Evolutionary conservation across 805 yeast genomes (phyloP).

Genomic region (Zygotorulaspora danielsina): DNA sequence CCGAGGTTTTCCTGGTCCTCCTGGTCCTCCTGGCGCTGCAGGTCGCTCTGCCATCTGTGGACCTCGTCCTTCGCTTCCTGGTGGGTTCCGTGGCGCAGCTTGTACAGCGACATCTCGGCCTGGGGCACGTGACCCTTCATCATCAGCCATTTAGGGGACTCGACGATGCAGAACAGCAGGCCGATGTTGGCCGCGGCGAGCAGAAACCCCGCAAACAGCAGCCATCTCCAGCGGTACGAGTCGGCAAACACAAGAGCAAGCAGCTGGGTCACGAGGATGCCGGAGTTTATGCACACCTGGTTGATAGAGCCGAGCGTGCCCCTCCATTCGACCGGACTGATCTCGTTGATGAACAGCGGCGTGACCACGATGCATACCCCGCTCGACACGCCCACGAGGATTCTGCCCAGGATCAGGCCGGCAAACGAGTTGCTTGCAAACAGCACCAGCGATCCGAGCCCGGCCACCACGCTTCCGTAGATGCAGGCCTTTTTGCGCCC

Average conservation of each 20-base stretch:
- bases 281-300: slow-evolving; percentile 80
- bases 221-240: slow-evolving; percentile 63
- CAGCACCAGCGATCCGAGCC: slow-evolving; percentile 54
- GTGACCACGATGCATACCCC: slow-evolving; percentile 84
- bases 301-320: slow-evolving; percentile 88
- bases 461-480: slow-evolving; percentile 48
- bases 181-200: slow-evolving; percentile 50
- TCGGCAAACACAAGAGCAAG: slow-evolving; percentile 68
- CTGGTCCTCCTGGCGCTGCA: slow-evolving; percentile 5
- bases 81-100: slow-evolving; percentile 36
- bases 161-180: slow-evolving; percentile 47
- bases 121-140: slow-evolving; percentile 31
- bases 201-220: slow-evolving; percentile 57
- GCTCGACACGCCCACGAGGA: slow-evolving; percentile 78
- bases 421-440: slow-evolving; percentile 44
- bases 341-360: slow-evolving; percentile 76
- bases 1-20: slow-evolving; percentile 1
- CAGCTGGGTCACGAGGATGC: slow-evolving; percentile 76
- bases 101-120: slow-evolving; percentile 39
- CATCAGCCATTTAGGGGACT: slow-evolving; percentile 82
- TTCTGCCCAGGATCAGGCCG: slow-evolving; percentile 59
- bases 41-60: slow-evolving; percentile 15
- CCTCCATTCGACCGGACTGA: slow-evolving; percentile 61
- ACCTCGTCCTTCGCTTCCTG: slow-evolving; percentile 30
- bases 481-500: slow-evolving; percentile 61